Evolutionary conservation across 1,139 yeast species (phyloP), one percentile per base, ranked within the genome.

Genomic region (Scheffersomyces titani): DNA sequence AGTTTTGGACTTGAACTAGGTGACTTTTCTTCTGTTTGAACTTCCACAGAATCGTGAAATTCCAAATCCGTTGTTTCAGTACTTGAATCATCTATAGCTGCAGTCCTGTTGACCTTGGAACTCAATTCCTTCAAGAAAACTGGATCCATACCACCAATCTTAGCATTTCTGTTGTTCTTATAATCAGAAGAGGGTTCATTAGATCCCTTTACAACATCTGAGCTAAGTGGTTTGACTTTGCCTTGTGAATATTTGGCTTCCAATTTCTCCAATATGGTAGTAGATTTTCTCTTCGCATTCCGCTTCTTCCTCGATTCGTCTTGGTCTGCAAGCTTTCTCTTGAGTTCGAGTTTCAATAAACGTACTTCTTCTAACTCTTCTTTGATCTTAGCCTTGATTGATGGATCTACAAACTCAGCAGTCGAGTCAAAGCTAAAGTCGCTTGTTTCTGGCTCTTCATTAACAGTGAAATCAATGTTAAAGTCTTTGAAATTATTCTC

Each of bases 401-500:
- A 63, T 24, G 76, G 74, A 57, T 81, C 86, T 19, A 75, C 71
- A 18, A 59, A 57, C 19, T 65, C 67, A 22, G 58, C 59, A 21
- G 61, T 59, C 20, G 59, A 51, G 1, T 59, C 61, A 19, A 57
- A 46, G 2, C 54, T 49, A 19, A 49, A 54, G 19, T 66, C 63
- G 13, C 55, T 57, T 9, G 58, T 50, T 7, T 52, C 63, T 1
- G 59, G 30, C 6, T 66, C 73, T n/a, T 67, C 74, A 16, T 66
- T 67, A 47, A 69, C 58, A 44, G 63, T 65, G 61, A 87, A 87
- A 63, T 83, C 85, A 55, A 87, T 79, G 59, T 86, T 85, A 66
- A 88, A 81, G 59, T 84, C 86, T 57, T 84, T 78, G 71, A 88
- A 86, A 57, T 83, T 80, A 40, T 76, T 75, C 64, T 88, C 91